These are phyloP conservation scores for Aspergillus caelatus DNA, from an alignment of 2,329 filamentous ascomycete species.

Conservation along the genomic window DNA sequence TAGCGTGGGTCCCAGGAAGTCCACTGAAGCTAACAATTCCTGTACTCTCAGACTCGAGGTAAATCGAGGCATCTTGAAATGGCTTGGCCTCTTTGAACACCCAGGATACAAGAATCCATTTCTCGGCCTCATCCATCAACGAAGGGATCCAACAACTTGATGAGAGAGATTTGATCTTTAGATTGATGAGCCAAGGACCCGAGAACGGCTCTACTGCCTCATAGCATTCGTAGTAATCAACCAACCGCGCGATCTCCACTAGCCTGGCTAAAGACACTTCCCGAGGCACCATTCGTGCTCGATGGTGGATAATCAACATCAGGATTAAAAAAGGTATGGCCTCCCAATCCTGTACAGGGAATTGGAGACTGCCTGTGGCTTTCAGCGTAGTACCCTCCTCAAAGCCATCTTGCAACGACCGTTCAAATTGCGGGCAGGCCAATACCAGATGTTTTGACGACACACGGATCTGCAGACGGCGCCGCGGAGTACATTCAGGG, in stretches of 20 bases:
- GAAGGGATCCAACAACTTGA: accelerated
- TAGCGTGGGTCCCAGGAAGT: not conserved
- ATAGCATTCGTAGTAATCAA: not conserved
- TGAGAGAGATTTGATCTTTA: not conserved
- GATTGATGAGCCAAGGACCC: not conserved
- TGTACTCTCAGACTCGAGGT: not conserved
- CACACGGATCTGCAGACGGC: not conserved
- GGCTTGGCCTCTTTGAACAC: not conserved
- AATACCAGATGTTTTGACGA: not conserved
- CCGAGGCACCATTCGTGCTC: not conserved
- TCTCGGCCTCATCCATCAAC: no score
- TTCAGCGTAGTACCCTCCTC: not conserved
- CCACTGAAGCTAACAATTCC: not conserved
- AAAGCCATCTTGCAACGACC: not conserved
- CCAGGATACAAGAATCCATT: not conserved
- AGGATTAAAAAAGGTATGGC: not conserved
- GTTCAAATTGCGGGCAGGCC: not conserved
- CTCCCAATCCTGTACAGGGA: not conserved
- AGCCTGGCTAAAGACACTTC: accelerated
- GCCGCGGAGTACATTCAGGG: not conserved
- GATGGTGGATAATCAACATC: not conserved
- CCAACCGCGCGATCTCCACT: not conserved
- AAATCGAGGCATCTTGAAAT: not conserved
- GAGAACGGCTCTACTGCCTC: not conserved
- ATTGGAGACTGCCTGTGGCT: not conserved